Evolutionary conservation across 139 green algal genomes (phyloP), one percentile per base, ranked within the genome.

Genomic region (Mychonastes homosphaera): DNA sequence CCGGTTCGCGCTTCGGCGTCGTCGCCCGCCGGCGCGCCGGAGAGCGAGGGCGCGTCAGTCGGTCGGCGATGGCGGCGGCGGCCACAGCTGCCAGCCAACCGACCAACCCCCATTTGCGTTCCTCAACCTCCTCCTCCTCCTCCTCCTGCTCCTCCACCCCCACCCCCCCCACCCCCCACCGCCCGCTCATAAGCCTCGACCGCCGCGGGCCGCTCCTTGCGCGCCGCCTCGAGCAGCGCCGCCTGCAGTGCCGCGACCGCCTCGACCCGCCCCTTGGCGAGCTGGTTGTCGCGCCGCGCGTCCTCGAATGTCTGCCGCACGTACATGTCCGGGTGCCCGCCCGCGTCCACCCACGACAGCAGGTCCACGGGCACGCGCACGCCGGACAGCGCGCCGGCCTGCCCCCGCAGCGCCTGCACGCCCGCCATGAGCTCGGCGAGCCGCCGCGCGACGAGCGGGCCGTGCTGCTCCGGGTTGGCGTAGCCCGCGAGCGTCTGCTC

Each of bases 321-420:
- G 28, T 45, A 70, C 23, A 50, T 55, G 28, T 78, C 71, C 15
- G 71, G 71, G 53, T 78, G 67, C 1, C 62, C 56, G 21, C 64
- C 71, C 7, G 52, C 40, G 50, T 78, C 71, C 12, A 78, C 27
- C 30, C 38, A 56, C 28, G 41, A 13, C 19, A 13, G 41, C 41
- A 8, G 7, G 7, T 13, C 19, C 41, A 8, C 7, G 10, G 19
- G 7, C 19, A 48, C 41, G 19, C 24, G 41, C 23, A n/a, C 41
- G 41, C 41, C 41, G 41, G 41, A 18, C 7, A 48, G 10, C 8
- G 41, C 8, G 41, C 19, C 8, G 19, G 41, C 41, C 7, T 18
- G 9, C 41, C 24, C 41, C 7, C 41, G 41, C 41, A 48, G 41
- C 41, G 23, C 19, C 41, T 48, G 41, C 8, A 48, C 10, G 41